Conservation (phyloP, 2,329 filamentous ascomycete species). For the Cercospora sp. region DNA sequence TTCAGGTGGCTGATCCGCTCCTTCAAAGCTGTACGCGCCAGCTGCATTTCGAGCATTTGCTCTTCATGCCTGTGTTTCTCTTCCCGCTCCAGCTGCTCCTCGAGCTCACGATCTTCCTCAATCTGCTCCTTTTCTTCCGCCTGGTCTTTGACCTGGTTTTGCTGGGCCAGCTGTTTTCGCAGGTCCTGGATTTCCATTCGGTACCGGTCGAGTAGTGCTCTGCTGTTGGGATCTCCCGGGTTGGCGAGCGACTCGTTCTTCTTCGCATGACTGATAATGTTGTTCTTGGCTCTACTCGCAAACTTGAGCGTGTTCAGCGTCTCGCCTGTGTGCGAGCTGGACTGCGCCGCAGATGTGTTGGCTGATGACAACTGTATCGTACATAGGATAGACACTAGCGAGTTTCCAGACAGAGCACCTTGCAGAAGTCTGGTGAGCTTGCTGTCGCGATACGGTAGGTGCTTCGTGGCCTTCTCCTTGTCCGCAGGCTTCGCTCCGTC, state of each 20-base stretch:
- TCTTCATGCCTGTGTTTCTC: constrained; percentile 76
- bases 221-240: constrained; percentile 76
- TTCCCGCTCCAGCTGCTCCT: constrained; percentile 73
- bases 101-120: constrained; percentile 65
- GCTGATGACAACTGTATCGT: constrained; percentile 87
- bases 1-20: constrained; percentile 97
- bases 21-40: constrained; percentile 91
- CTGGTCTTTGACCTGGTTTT: constrained; percentile 64
- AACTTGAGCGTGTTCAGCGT: constrained; percentile 97
- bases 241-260: constrained; percentile 80
- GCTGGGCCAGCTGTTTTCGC: constrained; percentile 75
- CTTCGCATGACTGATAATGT: constrained; percentile 95
- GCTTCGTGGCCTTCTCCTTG: constrained; percentile 69
- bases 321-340: constrained; percentile 76
- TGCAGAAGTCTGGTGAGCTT: constrained; percentile 93
- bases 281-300: constrained; percentile 94
- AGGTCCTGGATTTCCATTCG: constrained; percentile 88
- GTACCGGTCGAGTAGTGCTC: constrained; percentile 88
- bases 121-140: constrained; percentile 53
- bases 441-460: constrained; percentile 94
- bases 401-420: constrained; percentile 87
- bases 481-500: constrained; percentile 55
- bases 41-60: constrained; percentile 97
- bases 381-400: constrained; percentile 94
- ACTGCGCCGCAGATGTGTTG: constrained; percentile 64